Evolutionary conservation across 768 basidiomycete genomes (phyloP).

Genomic region (Lentinus tigrinus): DNA sequence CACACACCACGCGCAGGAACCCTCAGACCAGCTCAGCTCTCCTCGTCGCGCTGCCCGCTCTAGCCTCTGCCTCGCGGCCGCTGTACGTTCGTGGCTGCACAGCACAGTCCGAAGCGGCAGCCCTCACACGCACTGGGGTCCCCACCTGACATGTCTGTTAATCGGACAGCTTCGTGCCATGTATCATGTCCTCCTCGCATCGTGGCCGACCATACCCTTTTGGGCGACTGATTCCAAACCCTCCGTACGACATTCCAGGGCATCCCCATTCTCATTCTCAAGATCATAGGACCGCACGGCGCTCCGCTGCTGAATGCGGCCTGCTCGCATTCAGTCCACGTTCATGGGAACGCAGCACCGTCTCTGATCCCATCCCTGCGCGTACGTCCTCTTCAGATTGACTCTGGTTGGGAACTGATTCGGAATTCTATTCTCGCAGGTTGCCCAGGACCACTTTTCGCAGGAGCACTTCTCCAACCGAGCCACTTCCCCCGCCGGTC

Average conservation of each 20-base stretch:
- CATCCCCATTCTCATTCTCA: constrained; percentile 8
- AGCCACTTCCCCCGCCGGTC: too few species aligned
- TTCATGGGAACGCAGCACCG: constrained; percentile 14
- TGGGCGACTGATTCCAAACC: constrained; percentile 1
- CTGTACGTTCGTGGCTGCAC: neutral
- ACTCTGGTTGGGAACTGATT: too few species aligned
- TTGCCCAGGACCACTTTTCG: too few species aligned
- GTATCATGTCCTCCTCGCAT: constrained; percentile 11
- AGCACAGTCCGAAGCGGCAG: neutral
- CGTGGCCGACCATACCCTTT: constrained; percentile 20
- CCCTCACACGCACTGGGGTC: constrained; percentile 8
- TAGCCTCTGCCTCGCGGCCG: neutral
- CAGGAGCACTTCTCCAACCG: too few species aligned
- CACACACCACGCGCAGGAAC: neutral
- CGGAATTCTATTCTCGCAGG: too few species aligned
- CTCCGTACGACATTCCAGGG: constrained; percentile 3
- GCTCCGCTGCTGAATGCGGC: constrained; percentile 15
- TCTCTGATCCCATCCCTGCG: neutral
- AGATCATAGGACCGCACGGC: constrained; percentile 16
- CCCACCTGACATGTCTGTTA: constrained; percentile 9
- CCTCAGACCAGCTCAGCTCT: neutral
- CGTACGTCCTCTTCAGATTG: neutral
- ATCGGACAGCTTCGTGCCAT: constrained; percentile 13
- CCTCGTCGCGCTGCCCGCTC: neutral
- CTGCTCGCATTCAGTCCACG: constrained; percentile 16